Percentiles rank a stretch among this genome's conserved stretches.
Conservation (phyloP, 2,329 filamentous ascomycete species). For the Decorospora gaudefroyi region DNA sequence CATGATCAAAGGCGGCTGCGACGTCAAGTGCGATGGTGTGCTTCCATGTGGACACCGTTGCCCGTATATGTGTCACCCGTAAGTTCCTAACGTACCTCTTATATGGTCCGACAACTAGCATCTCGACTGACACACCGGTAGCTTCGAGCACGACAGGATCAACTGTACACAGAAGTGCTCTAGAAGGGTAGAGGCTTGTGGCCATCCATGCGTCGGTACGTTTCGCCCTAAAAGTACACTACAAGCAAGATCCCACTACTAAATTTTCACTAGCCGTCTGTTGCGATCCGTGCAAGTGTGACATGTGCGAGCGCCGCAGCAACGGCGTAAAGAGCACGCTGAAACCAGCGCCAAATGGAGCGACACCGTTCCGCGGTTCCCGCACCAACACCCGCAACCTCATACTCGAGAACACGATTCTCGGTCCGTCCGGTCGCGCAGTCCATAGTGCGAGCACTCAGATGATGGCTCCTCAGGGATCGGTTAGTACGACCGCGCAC, state of each 20-base stretch:
- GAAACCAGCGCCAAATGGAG: constrained; percentile 21
- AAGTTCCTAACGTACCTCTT: constrained; percentile 5
- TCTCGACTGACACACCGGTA: constrained; percentile 5
- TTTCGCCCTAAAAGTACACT: neutral
- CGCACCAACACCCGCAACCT: constrained; percentile 6
- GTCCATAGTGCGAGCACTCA: neutral
- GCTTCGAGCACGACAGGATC: constrained; percentile 36
- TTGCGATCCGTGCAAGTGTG: constrained; percentile 39
- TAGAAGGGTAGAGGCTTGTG: constrained; percentile 29
- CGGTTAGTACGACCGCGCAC: constrained; percentile 6
- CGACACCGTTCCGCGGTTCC: neutral
- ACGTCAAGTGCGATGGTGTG: constrained; percentile 28
- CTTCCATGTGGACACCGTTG: constrained; percentile 45
- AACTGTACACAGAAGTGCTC: constrained; percentile 43
- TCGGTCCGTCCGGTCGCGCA: constrained; percentile 1
- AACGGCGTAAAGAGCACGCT: constrained; percentile 34
- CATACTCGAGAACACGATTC: constrained; percentile 8
- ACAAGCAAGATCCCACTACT: neutral
- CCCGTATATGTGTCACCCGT: constrained; percentile 43
- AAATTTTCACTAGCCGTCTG: constrained; percentile 24
- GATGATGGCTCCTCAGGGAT: neutral
- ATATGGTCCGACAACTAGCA: neutral
- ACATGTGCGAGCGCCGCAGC: constrained; percentile 30
- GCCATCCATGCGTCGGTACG: constrained; percentile 37
- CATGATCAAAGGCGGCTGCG: constrained; percentile 39